Base-by-base conservation (phyloP, 805 yeast species). In the Tetrapisispora taiwanensis region DNA sequence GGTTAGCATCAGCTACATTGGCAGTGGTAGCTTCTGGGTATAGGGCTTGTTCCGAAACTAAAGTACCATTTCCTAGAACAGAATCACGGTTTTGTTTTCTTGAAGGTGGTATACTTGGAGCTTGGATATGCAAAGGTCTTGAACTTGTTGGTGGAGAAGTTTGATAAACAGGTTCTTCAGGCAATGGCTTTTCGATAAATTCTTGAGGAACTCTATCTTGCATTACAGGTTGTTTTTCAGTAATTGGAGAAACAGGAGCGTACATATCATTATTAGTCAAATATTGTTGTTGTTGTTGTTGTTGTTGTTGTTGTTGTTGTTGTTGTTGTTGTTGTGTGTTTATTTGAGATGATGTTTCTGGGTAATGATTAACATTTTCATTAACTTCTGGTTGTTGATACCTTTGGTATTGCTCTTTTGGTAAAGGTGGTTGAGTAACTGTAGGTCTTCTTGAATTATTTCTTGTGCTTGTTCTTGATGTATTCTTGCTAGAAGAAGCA, bases 21-120 rank as follows among this genome's bases (percentile, higher is more conserved):
- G 41, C 43, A 32, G 35, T 13, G n/a, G 41, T 10, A 31, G 17
- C n/a, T 33, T 26, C 38, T 2, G 4, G 12, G 13, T 33, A 19
- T 12, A 19, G 24, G 18, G 10, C 14, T 19, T 26, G 19, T 14
- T 41, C 18, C 36, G 49, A 51, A 27, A 50, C 50, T 12, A 45
- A 48, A 17, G 55, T 51, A 32, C 32, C 49, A 35, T 13, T n/a
- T 13, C 22, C 36, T 12, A 33, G 15, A 1, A 39, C 36, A 14
- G 46, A 35, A 35, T 22, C 26, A 35, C 40, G 40, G 24, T 18
- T 30, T 30, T 41, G 44, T 19, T 74, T 76, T 58, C 81, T 70
- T 1, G 80, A 66, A 32, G 80, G 81, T 17, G 81, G 82, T 31
- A 78, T 75, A 4, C 73, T 72, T 6, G 81, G 81, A 3, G 76